Base-by-base conservation (phyloP, 2,329 filamentous ascomycete genomes). In the Beauveria bassiana region DNA sequence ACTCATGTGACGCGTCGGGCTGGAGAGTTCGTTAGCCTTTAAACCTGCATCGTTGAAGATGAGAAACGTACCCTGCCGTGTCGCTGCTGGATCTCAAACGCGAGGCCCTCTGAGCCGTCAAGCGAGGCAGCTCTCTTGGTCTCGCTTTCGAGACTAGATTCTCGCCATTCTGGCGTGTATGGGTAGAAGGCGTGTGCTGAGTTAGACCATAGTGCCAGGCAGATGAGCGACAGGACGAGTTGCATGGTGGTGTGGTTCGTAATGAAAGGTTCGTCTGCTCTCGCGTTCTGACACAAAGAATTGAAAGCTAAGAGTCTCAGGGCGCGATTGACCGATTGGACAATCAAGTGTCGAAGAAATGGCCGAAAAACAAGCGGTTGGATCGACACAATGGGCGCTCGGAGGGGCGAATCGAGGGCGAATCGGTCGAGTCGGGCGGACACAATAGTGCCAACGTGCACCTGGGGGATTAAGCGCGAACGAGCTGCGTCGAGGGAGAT, bases 151-250 rank as follows among this genome's bases (percentile, higher is more conserved):
- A 20, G 14, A 22, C 22, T 14, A 56, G 73, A 69, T 52, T 68
- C 60, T 52, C 69, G 65, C 74, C 74, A 76, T 60, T 62, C 61
- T 9, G 79, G 78, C 24, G 68, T 69, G 68, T 75, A 82, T 5
- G 78, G 78, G 54, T 72, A 79, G 68, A 84, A 81, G 58, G 81
- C 81, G 58, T 76, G 70, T 60, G 74, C 74, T 55, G 74, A 70
- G 45, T 77, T 72, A 60, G 75, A 72, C 73, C 77, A 82, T 68
- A 83, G 68, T 66, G 78, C 75, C 68, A 84, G 69, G 68, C 78
- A 78, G 63, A 79, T 67, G 49, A 82, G 66, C 63, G 76, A 57
- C 49, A 70, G 64, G 59, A 68, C 65, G 55, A 73, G 68, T 65
- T 74, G 74, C 80, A 82, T 82, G 20, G 18, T 34, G 50, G 40